These are phyloP conservation scores for Calonectria honghensis DNA, from an alignment of 2,329 filamentous ascomycete genomes.

Conservation along the genomic window DNA sequence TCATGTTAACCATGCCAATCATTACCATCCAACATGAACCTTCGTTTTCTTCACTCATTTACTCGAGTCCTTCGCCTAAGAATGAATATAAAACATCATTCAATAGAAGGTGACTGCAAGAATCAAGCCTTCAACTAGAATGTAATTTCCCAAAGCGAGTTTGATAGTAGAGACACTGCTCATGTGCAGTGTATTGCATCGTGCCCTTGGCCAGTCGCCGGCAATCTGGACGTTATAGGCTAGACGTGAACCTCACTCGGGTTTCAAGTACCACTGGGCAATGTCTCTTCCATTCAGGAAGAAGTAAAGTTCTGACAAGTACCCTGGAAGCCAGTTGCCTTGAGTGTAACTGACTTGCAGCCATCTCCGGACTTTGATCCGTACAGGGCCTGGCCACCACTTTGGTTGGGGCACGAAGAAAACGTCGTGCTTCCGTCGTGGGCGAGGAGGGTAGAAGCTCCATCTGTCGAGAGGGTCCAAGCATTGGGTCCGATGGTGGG, in stretches of 20 bases:
- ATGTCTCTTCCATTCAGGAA: slow-evolving; percentile 30
- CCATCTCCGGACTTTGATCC: slow-evolving; percentile 44
- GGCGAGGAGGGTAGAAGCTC: slow-evolving; percentile 48
- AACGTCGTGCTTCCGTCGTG: slow-evolving; percentile 53
- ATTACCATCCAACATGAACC: background rate
- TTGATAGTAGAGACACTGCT: background rate
- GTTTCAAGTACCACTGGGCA: slow-evolving; percentile 12
- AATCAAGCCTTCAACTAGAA: background rate
- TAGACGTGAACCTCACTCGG: slow-evolving; percentile 20
- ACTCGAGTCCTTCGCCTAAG: too few species aligned
- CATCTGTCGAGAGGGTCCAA: slow-evolving; percentile 54
- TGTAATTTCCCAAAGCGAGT: background rate
- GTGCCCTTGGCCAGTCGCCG: background rate
- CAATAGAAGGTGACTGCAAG: background rate
- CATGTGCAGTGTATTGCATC: background rate
- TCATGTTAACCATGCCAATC: background rate
- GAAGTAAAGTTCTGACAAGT: slow-evolving; percentile 50
- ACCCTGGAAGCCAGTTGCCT: slow-evolving; percentile 54
- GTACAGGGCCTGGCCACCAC: slow-evolving; percentile 52
- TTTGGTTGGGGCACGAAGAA: slow-evolving; percentile 53
- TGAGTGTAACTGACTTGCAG: slow-evolving; percentile 53
- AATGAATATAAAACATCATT: background rate
- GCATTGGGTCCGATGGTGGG: slow-evolving; percentile 55
- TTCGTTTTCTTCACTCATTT: background rate
- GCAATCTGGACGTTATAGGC: background rate